These are phyloP conservation scores for Singerocomus inundabilis DNA, from an alignment of 1,284 basidiomycete genomes.

Conservation along the genomic window DNA sequence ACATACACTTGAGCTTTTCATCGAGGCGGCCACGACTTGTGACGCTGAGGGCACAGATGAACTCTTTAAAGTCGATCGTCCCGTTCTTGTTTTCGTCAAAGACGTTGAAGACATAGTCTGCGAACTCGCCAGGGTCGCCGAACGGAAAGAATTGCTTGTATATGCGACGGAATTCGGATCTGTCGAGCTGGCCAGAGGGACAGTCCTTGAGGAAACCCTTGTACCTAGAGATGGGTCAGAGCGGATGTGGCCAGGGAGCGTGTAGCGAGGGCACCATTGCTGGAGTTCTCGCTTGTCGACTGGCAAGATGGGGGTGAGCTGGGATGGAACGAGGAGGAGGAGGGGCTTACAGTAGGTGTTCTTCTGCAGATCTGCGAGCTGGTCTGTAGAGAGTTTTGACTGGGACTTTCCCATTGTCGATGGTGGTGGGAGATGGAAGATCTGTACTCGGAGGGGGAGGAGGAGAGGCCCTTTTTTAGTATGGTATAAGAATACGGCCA, in stretches of 20 bases:
- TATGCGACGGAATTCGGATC: slow-evolving; percentile 94
- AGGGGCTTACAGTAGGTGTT: slow-evolving; percentile 90
- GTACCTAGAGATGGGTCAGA: slow-evolving; percentile 62
- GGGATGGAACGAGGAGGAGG: slow-evolving; percentile 3
- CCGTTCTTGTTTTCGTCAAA: slow-evolving; percentile 96
- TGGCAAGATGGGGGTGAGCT: slow-evolving; percentile 37
- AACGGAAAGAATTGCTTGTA: slow-evolving; percentile 99
- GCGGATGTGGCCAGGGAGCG: slow-evolving; percentile 4
- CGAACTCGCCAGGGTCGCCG: slow-evolving; percentile 95
- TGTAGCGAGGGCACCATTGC: slow-evolving; percentile 73
- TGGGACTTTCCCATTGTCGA: slow-evolving; percentile 91
- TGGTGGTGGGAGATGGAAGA: slow-evolving; percentile 13
- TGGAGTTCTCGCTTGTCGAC: slow-evolving; percentile 99
- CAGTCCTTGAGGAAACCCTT: slow-evolving; percentile 99
- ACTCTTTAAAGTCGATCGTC: slow-evolving; percentile 98
- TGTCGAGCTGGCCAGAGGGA: slow-evolving; percentile 95
- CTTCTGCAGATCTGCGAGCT: slow-evolving; percentile 95
- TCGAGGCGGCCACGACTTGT: slow-evolving; percentile 93
- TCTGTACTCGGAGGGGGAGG: background rate
- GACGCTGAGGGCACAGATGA: slow-evolving; percentile 96
- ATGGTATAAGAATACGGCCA: slow-evolving; percentile 35
- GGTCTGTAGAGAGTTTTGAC: slow-evolving; percentile 93
- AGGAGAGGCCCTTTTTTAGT: slow-evolving; percentile 35
- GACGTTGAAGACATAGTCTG: slow-evolving; percentile 98
- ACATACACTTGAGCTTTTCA: slow-evolving; percentile 96